Base-by-base conservation (phyloP, 345 rosid genomes). In the Alliaria petiolata region DNA sequence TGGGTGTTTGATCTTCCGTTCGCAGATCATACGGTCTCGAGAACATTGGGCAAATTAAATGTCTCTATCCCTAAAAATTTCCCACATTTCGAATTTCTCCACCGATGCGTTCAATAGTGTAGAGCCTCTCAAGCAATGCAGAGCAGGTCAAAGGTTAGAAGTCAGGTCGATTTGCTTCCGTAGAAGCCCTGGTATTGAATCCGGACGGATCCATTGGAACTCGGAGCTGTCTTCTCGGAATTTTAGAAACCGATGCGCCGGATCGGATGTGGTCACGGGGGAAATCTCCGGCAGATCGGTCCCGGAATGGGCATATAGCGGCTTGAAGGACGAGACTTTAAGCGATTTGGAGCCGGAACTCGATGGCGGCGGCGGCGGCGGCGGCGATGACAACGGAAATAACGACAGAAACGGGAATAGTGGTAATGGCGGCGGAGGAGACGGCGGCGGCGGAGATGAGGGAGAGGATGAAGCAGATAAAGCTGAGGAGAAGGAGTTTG, bases 401-500 rank as follows among this genome's bases (percentile, higher is more conserved):
- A 61, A 43, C 22, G 75, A 71, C 16, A 45, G 66, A 7, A 52
- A 61, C 12, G 65, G 58, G 43, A 3, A 63, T 46, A 8, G 65
- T 72, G 77, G 65, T 56, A 31, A 57, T 7, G n/a, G n/a, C n/a
- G 77, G 71, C 0, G 85, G 78, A 0, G 70, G 61, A 1, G 81
- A 71, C 1, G 88, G 68, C 0, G 85, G 72, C 1, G 88, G 70
- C 0, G 85, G 72, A 0, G 82, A 64, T 9, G 84, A 63, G 13
- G 89, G 74, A 2, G 82, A 49, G 2, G 88, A 64, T 15, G 90
- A 71, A 12, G 88, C 65, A 0, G 86, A 66, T 1, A 85, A 81
- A 16, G 75, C 46, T 13, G 91, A 87, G 16, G 91, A 88, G 76
- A 62, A 74, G 28, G 93, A 92, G 80, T 87, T 92, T 60, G 98